Evolutionary conservation across 2,329 filamentous ascomycete species (phyloP), one percentile per base, ranked within the genome.

Genomic region (Cadophora malorum): DNA sequence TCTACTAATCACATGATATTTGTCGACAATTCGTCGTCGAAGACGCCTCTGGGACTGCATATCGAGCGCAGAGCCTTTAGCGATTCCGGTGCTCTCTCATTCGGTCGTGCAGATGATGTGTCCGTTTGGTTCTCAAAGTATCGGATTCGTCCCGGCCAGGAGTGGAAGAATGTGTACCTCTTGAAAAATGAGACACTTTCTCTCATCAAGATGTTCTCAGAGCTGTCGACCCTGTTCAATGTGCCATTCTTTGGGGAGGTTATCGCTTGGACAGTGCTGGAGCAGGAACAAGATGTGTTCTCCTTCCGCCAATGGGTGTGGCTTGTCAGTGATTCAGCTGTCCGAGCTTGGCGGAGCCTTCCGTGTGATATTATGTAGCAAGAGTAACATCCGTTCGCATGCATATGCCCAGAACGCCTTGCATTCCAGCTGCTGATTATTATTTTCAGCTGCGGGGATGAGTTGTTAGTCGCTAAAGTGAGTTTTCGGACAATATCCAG

Each of bases 391-490:
- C 45, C 45, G n/a, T 21, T 49, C 21, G 45, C 45, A 21, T 49
- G 45, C 45, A 49, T 49, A 49, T 21, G 45, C 45, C 45, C 45
- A 49, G 45, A 49, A 49, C 45, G 45, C 45, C 45, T 21, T 49
- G n/a, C 45, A 49, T 49, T 49, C 45, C 45, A 49, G 45, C 45
- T 49, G 45, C n/a, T n/a, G 2, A 21, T 21, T 49, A 21, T 5
- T 45, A 8, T 49, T 49, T 49, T 49, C 45, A 49, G 45, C 45
- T 49, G 45, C n/a, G 45, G 45, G 45, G 45, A 49, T 49, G n/a
- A n/a, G 6, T 49, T 7, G 19, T 49, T 49, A 5, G 5, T 49
- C 45, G 45, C 45, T 49, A 49, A 49, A 49, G 45, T 21, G 45
- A 49, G n/a, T 9, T 21, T n/a, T 49, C 45, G 45, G 45, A 21